Conservation (phyloP, 176 grass and related monocot genomes). For the Alopecurus myosuroides region DNA sequence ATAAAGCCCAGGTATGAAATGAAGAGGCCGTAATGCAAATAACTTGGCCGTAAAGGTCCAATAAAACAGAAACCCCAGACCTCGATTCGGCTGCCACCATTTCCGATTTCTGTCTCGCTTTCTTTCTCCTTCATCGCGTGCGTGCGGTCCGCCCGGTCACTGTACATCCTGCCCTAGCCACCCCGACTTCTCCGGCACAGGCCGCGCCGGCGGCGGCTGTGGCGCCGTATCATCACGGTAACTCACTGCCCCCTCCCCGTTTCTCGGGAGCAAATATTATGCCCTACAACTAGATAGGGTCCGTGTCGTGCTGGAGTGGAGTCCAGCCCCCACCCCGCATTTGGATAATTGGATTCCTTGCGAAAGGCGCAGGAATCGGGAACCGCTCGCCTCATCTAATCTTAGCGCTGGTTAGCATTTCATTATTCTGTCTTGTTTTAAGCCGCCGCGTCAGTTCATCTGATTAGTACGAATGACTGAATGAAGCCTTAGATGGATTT, state of each 20-base stretch:
- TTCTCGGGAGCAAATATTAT: background rate
- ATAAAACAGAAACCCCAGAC: background rate
- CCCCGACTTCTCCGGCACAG: background rate
- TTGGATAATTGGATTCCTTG: background rate
- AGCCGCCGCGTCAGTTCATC: background rate
- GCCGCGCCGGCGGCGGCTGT: background rate
- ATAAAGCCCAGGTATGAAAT: background rate
- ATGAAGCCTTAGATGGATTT: background rate
- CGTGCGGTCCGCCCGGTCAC: background rate
- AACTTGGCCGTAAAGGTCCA: background rate
- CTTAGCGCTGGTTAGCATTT: background rate
- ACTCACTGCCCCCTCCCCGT: background rate
- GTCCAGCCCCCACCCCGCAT: background rate
- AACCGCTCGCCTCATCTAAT: background rate
- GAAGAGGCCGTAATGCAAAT: background rate
- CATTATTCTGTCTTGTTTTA: background rate
- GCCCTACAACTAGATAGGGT: background rate
- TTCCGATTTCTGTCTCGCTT: background rate
- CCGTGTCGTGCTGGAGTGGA: background rate
- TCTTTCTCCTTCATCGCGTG: background rate
- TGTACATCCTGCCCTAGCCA: background rate
- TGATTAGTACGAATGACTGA: background rate
- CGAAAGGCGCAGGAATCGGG: background rate
- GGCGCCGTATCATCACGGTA: slow-evolving; percentile 8
- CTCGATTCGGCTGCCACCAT: background rate